Evolutionary conservation across 306 rosid genomes (phyloP).

Genomic region (Heteromeles arbutifolia): DNA sequence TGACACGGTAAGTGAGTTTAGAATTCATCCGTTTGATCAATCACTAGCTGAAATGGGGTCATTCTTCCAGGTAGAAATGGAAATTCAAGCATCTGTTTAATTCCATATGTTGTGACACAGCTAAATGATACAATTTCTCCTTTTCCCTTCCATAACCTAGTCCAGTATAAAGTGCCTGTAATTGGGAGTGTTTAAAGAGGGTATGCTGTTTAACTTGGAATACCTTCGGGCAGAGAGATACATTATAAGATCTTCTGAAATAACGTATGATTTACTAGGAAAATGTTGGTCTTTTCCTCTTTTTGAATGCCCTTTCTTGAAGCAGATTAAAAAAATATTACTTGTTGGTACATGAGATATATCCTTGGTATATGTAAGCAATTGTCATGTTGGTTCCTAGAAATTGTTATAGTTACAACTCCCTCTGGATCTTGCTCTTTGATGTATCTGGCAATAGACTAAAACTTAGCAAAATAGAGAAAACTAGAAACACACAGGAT

Average conservation of each 20-base stretch:
- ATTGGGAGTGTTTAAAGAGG: background rate
- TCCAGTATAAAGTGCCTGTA: background rate
- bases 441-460: too few species aligned
- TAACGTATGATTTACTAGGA: background rate
- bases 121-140: background rate
- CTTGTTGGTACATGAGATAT: background rate
- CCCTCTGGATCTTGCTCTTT: too few species aligned
- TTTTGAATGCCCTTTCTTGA: background rate
- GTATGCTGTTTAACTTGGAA: background rate
- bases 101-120: background rate
- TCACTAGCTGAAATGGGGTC: background rate
- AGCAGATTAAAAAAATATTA: background rate
- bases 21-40: background rate
- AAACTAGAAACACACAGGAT: too few species aligned
- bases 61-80: background rate
- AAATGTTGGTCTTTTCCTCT: background rate
- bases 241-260: background rate
- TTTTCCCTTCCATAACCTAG: background rate
- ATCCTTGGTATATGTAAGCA: background rate
- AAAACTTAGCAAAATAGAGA: too few species aligned
- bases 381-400: background rate
- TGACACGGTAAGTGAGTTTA: constrained; percentile 66
- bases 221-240: background rate
- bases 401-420: too few species aligned
- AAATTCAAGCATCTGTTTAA: background rate